Evolutionary conservation across 2,329 filamentous ascomycete species (phyloP).

Genomic region (Claviceps paspali): DNA sequence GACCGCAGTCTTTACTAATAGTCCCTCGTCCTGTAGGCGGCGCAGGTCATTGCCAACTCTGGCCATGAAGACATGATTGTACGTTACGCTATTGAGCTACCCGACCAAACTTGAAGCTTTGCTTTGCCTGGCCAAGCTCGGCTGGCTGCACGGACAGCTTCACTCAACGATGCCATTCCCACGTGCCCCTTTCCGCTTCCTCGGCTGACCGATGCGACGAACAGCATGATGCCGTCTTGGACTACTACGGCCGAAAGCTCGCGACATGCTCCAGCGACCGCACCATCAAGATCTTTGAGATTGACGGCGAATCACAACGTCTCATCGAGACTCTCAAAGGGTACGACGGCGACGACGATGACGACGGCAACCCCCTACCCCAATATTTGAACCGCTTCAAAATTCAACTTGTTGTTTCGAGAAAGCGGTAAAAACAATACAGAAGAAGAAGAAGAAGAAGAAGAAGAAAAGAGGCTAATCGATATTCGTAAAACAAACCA

Average conservation of each 20-base stretch:
- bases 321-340: constrained; percentile 88
- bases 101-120: no score
- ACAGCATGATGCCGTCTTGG: constrained; percentile 92
- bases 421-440: not conserved
- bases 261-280: constrained; percentile 97
- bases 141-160: not conserved
- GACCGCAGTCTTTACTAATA: constrained; percentile 16
- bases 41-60: constrained; percentile 30
- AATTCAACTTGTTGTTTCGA: not conserved
- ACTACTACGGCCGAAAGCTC: constrained; percentile 93
- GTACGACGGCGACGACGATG: no score
- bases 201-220: constrained; percentile 8
- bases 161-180: no score
- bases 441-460: not conserved
- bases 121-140: not conserved
- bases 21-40: constrained; percentile 15
- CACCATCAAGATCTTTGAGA: constrained; percentile 98
- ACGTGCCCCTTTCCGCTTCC: no score
- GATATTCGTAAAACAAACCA: constrained; percentile 19
- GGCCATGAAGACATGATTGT: constrained; percentile 99
- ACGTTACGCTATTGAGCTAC: constrained; percentile 27
- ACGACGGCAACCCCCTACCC: no score
- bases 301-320: constrained; percentile 82
- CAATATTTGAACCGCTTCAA: no score
- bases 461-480: constrained; percentile 6